These are phyloP conservation scores for Singerocomus inundabilis DNA, from an alignment of 1,284 basidiomycete genomes.

Conservation along the genomic window DNA sequence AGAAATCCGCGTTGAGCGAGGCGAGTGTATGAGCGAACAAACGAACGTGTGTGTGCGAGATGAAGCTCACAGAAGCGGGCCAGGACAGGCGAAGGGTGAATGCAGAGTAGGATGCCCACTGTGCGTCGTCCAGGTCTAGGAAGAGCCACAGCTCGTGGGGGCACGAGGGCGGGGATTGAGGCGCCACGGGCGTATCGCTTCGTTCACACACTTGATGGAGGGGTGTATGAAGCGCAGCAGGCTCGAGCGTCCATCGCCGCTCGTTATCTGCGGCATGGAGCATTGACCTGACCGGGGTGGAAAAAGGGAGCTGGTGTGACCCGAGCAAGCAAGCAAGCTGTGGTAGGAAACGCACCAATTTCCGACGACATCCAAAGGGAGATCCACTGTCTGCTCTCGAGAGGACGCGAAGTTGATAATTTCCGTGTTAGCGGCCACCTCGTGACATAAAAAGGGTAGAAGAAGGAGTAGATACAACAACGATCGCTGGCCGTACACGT, in stretches of 20 bases:
- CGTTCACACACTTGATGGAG: slow-evolving; percentile 36
- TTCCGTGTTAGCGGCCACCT: slow-evolving; percentile 57
- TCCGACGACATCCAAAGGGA: slow-evolving; percentile 31
- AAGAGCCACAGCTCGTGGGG: slow-evolving; percentile 56
- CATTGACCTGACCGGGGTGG: slow-evolving; percentile 29
- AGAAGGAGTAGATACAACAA: slow-evolving; percentile 17
- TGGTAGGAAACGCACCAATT: slow-evolving; percentile 39
- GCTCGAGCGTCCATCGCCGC: slow-evolving; percentile 37
- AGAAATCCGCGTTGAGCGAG: too few species aligned
- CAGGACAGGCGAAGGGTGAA: slow-evolving; percentile 66
- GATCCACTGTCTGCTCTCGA: slow-evolving; percentile 19
- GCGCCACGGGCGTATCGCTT: slow-evolving; percentile 24
- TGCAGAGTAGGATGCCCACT: slow-evolving; percentile 46
- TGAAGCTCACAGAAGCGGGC: slow-evolving; percentile 58
- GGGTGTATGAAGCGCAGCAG: slow-evolving; percentile 44
- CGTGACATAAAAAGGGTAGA: slow-evolving; percentile 28
- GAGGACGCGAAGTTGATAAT: slow-evolving; percentile 55
- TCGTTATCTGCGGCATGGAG: slow-evolving; percentile 32
- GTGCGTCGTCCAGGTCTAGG: slow-evolving; percentile 47
- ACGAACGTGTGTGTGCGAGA: too few species aligned
- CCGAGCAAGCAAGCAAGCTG: too few species aligned
- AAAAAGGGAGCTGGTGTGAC: background rate
- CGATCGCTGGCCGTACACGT: slow-evolving; percentile 13
- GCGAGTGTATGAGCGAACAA: too few species aligned
- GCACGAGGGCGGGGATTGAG: slow-evolving; percentile 32